phyloP scores from a whole-genome alignment of 2,329 filamentous ascomycete genomes.

The Cordyceps javanica region DNA sequence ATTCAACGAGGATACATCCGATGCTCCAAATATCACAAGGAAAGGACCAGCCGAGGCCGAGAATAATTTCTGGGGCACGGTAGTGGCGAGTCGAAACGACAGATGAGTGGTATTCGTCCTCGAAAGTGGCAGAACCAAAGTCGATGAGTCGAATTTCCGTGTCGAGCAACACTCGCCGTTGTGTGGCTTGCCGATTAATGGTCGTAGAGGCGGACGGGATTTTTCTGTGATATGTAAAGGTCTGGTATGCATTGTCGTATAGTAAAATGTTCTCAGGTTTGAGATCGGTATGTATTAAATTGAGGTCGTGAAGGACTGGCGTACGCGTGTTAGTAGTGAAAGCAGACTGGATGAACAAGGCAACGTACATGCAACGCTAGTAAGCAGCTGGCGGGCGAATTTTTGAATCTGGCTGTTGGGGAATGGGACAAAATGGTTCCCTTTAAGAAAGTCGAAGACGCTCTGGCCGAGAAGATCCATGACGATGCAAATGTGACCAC shows the following conservation, averaged over 20 bases:
- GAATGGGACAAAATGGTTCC: slow-evolving; percentile 91
- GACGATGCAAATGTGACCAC: slow-evolving; percentile 88
- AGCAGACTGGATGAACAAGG: neutral
- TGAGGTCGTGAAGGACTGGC: slow-evolving; percentile 87
- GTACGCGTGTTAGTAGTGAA: neutral
- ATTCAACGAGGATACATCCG: slow-evolving; percentile 65
- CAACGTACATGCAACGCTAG: slow-evolving; percentile 93
- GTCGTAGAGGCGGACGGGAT: slow-evolving; percentile 62
- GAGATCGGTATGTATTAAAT: slow-evolving; percentile 86
- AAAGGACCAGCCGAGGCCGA: slow-evolving; percentile 65
- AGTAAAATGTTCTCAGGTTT: slow-evolving; percentile 68
- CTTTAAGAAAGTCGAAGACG: slow-evolving; percentile 96
- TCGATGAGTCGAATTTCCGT: slow-evolving; percentile 67
- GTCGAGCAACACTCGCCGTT: slow-evolving; percentile 58
- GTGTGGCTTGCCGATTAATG: slow-evolving; percentile 54
- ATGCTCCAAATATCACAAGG: slow-evolving; percentile 72
- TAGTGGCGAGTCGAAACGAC: slow-evolving; percentile 67
- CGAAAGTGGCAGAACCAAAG: slow-evolving; percentile 66
- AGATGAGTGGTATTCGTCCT: slow-evolving; percentile 67
- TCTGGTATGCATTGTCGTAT: slow-evolving; percentile 60
- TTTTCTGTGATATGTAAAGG: slow-evolving; percentile 64
- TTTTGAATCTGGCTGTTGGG: slow-evolving; percentile 97
- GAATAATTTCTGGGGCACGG: slow-evolving; percentile 63
- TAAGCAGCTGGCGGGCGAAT: slow-evolving; percentile 92
- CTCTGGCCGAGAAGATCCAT: slow-evolving; percentile 81